Conservation (phyloP, 2,329 filamentous ascomycete species). For the Penicillium sp. region DNA sequence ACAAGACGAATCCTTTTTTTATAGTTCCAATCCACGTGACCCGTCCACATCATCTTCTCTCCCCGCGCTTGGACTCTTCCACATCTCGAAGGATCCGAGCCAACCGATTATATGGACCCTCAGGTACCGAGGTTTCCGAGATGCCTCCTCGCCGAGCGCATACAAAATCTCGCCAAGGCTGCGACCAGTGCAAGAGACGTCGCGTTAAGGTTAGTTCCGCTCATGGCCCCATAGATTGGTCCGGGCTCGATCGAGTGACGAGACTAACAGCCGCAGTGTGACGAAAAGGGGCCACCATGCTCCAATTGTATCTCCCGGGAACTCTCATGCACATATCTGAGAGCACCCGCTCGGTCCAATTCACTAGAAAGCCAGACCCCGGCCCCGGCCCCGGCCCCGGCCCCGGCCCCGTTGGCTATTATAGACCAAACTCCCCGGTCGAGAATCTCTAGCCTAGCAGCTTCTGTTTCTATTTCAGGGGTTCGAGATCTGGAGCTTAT, state of each 20-base stretch:
- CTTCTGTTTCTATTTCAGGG: conserved; percentile 19
- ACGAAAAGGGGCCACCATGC: conserved; percentile 42
- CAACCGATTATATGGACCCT: conserved; percentile 6
- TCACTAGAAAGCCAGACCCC: conserved; percentile 5
- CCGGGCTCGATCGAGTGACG: conserved; percentile 10
- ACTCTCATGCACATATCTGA: conserved; percentile 33
- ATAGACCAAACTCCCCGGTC: conserved; percentile 11
- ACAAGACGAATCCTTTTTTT: background rate
- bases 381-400: background rate
- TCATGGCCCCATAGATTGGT: background rate
- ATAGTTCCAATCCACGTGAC: conserved; percentile 7
- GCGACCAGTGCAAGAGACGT: conserved; percentile 42
- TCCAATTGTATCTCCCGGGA: conserved; percentile 39
- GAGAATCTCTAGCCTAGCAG: conserved; percentile 16
- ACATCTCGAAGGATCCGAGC: background rate
- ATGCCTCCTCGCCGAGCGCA: conserved; percentile 43
- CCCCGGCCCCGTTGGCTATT: conserved; percentile 3
- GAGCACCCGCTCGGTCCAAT: conserved; percentile 17
- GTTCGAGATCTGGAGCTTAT: conserved; percentile 51
- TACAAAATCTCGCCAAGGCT: conserved; percentile 45
- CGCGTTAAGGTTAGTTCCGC: conserved; percentile 40
- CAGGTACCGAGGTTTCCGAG: conserved; percentile 2
- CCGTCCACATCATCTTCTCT: background rate
- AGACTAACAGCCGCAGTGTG: conserved; percentile 31
- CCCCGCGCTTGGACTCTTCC: conserved; percentile 4